Evolutionary conservation across 2,329 filamentous ascomycete genomes (phyloP).

Genomic region (Calonectria pseudoturangicola): DNA sequence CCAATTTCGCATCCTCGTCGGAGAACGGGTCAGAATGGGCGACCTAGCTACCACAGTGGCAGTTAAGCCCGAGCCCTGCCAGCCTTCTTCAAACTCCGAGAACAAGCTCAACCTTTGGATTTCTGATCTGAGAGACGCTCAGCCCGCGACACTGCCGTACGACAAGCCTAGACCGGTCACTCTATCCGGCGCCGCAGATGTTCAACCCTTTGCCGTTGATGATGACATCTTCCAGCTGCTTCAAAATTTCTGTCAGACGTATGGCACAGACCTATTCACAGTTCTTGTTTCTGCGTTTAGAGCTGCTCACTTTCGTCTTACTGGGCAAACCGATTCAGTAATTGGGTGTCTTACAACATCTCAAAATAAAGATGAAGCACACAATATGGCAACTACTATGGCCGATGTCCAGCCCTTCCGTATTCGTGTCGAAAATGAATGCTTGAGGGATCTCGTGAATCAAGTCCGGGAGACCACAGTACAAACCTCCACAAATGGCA

Average conservation of each 20-base stretch:
- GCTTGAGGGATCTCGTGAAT: slow-evolving; percentile 45
- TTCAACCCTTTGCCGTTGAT: slow-evolving; percentile 34
- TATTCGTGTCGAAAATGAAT: slow-evolving; percentile 40
- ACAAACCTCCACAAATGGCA: slow-evolving; percentile 46
- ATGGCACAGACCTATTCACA: slow-evolving; percentile 29
- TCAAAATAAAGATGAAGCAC: slow-evolving; percentile 40
- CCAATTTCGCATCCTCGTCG: too few relatives aligned
- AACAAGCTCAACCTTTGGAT: not conserved
- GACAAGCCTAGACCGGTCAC: slow-evolving; percentile 37
- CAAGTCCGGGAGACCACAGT: slow-evolving; percentile 40
- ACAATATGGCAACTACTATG: slow-evolving; percentile 49
- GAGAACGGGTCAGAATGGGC: not conserved
- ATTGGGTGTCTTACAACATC: slow-evolving; percentile 49
- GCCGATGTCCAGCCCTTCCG: slow-evolving; percentile 51
- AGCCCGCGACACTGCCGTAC: slow-evolving; percentile 37
- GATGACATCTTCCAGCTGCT: slow-evolving; percentile 28
- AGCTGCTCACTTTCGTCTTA: slow-evolving; percentile 51
- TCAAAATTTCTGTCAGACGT: slow-evolving; percentile 37
- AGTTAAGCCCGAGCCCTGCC: too few relatives aligned
- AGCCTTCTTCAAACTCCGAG: not conserved
- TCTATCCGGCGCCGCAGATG: slow-evolving; percentile 38
- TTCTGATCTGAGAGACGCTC: slow-evolving; percentile 7
- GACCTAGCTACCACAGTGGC: not conserved
- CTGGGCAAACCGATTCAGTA: slow-evolving; percentile 45
- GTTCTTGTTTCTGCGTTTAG: slow-evolving; percentile 50